A percentile compares a stretch with the other conserved stretches of the same genome.
Evolutionary conservation across 768 basidiomycete species (phyloP).

Genomic region (Candolleomyces efflorescens): DNA sequence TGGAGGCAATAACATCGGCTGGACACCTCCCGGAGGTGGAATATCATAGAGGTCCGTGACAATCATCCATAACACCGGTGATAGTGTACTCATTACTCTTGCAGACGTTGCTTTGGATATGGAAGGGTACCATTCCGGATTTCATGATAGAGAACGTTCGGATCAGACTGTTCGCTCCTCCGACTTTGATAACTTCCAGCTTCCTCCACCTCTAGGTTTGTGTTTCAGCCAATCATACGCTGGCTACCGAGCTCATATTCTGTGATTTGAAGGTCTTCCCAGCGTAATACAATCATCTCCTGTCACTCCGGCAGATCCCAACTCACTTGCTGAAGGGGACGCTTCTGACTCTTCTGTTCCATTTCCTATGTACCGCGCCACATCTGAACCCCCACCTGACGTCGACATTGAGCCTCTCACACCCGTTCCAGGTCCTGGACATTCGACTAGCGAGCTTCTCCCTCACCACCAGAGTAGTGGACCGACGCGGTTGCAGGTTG

Average conservation of each 20-base stretch:
- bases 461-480: slow-evolving; percentile 1
- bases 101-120: slow-evolving; percentile 78
- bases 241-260: too few relatives aligned
- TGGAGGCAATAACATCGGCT: slow-evolving; percentile 38
- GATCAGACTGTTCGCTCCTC: slow-evolving; percentile 37
- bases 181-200: slow-evolving; percentile 12
- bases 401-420: slow-evolving; percentile 13
- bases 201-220: slow-evolving; percentile 11
- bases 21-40: slow-evolving; percentile 52
- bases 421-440: slow-evolving; percentile 1
- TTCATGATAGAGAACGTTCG: slow-evolving; percentile 32
- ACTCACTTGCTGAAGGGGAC: slow-evolving; percentile 11
- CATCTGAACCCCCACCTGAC: slow-evolving; percentile 61
- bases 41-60: slow-evolving; percentile 50
- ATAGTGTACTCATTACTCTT: slow-evolving; percentile 3
- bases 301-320: slow-evolving; percentile 16
- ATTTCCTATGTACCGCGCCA: slow-evolving; percentile 39
- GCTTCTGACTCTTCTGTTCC: slow-evolving; percentile 17
- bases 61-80: too few relatives aligned
- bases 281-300: slow-evolving; percentile 1
- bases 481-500: slow-evolving; percentile 1
- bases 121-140: slow-evolving; percentile 68
- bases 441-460: slow-evolving; percentile 2
- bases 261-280: not conserved
- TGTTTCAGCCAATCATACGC: too few relatives aligned